Conservation (phyloP, 2,329 filamentous ascomycete genomes). For the Fusarium begoniae region DNA sequence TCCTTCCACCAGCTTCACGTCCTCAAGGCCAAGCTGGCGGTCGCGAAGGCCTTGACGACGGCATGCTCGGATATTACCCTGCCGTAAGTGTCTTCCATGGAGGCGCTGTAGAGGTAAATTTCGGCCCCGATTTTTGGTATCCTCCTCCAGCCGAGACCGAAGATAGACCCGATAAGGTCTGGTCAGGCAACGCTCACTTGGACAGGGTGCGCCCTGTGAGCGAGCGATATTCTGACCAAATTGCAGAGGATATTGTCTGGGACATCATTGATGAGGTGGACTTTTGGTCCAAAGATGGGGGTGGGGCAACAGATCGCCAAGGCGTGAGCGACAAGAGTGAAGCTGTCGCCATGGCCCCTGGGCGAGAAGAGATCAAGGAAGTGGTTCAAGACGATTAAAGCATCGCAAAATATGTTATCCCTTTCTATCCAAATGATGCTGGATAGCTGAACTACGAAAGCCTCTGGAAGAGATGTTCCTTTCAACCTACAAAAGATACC, state of each 20-base stretch:
- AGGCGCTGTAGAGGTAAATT: constrained; percentile 91
- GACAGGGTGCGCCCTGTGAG: constrained; percentile 68
- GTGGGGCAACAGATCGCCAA: constrained; percentile 57
- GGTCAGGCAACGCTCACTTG: constrained; percentile 30
- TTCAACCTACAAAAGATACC: constrained; percentile 40
- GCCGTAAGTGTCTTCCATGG: constrained; percentile 92
- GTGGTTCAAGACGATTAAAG: constrained; percentile 69
- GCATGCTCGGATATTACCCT: constrained; percentile 94
- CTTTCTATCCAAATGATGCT: neutral
- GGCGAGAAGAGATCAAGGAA: constrained; percentile 70
- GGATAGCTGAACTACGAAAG: neutral
- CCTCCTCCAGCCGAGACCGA: constrained; percentile 71
- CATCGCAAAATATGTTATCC: neutral
- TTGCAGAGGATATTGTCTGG: constrained; percentile 92
- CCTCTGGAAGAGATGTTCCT: neutral
- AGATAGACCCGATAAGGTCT: constrained; percentile 60
- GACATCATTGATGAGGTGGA: constrained; percentile 96
- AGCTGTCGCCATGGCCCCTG: constrained; percentile 54
- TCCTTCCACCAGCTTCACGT: constrained; percentile 88
- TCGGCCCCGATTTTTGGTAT: constrained; percentile 92
- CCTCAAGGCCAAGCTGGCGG: constrained; percentile 77
- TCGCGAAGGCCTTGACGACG: constrained; percentile 89
- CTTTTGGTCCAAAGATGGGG: constrained; percentile 80
- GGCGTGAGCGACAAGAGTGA: constrained; percentile 57
- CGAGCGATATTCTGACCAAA: constrained; percentile 89